Conservation (phyloP, 495 filamentous ascomycete species). For the Trichocladium antarcticum region DNA sequence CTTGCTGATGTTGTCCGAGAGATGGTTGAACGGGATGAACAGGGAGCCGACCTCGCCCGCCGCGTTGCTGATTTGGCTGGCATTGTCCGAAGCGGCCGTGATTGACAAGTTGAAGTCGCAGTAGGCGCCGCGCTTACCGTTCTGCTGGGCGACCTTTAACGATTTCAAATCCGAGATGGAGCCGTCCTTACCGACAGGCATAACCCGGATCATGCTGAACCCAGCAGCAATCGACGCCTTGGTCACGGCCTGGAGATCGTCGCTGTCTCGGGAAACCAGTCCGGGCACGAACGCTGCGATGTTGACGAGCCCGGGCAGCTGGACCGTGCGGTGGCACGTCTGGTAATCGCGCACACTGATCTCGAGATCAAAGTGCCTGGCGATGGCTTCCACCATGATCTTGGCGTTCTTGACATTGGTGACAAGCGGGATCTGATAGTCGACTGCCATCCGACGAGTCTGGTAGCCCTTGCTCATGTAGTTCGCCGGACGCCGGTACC, state of each 20-base stretch:
- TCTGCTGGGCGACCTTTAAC: conserved; percentile 65
- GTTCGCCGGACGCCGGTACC: conserved; percentile 87
- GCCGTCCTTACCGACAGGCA: conserved; percentile 64
- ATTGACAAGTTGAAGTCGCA: conserved; percentile 86
- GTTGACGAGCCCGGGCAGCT: conserved; percentile 68
- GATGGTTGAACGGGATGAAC: conserved; percentile 80
- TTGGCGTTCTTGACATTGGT: conserved; percentile 99
- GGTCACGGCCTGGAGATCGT: conserved; percentile 60
- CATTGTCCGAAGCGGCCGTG: conserved; percentile 65
- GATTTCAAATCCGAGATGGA: conserved; percentile 63
- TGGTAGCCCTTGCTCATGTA: conserved; percentile 97
- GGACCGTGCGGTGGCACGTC: conserved; percentile 68
- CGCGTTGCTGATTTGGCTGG: conserved; percentile 61
- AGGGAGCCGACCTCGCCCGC: conserved; percentile 69
- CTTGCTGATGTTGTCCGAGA: conserved; percentile 78
- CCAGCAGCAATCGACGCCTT: conserved; percentile 66
- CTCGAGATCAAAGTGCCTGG: conserved; percentile 72
- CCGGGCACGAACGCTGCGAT: conserved; percentile 72
- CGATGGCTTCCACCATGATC: conserved; percentile 87
- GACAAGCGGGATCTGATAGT: conserved; percentile 93
- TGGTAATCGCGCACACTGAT: conserved; percentile 78
- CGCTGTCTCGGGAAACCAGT: conserved; percentile 50
- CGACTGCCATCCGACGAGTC: conserved; percentile 93
- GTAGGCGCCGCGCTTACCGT: conserved; percentile 52
- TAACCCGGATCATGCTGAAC: conserved; percentile 75